These are phyloP conservation scores for Sapria himalayana DNA, from an alignment of 345 rosid species.

Conservation along the genomic window DNA sequence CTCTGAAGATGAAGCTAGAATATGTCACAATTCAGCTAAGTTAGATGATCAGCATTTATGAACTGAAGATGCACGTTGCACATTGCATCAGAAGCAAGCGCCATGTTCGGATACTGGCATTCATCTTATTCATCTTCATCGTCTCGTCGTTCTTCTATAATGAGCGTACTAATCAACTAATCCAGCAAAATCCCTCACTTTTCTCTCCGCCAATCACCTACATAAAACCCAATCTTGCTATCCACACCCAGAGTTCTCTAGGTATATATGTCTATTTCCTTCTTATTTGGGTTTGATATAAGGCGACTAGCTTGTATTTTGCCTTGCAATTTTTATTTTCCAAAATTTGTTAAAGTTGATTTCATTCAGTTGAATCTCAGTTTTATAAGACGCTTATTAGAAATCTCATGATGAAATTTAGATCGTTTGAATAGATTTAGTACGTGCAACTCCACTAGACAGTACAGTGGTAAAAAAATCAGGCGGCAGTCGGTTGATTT, in stretches of 20 bases:
- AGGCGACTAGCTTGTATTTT: not conserved
- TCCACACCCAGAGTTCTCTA: conserved; percentile 7
- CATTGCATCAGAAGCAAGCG: conserved; percentile 57
- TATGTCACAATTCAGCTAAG: too few relatives aligned
- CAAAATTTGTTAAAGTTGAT: not conserved
- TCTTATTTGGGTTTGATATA: not conserved
- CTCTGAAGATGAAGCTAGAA: too few relatives aligned
- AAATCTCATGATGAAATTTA: conserved; percentile 7
- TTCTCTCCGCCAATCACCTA: conserved; percentile 11
- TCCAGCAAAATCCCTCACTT: conserved; percentile 21
- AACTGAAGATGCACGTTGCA: too few relatives aligned
- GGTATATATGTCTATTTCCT: conserved; percentile 16
- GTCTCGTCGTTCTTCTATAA: conserved; percentile 29
- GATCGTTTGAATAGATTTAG: conserved; percentile 72
- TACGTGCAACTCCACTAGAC: conserved; percentile 46
- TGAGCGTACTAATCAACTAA: conserved; percentile 35
- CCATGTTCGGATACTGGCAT: conserved; percentile 32
- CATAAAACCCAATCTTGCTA: conserved; percentile 36
- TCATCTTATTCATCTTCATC: conserved; percentile 23
- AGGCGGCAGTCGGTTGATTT: conserved; percentile 28
- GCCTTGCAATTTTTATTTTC: not conserved
- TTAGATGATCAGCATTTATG: too few relatives aligned
- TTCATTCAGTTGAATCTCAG: too few relatives aligned
- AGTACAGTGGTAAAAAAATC: conserved; percentile 49
- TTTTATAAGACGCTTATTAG: too few relatives aligned